Evolutionary conservation across 768 basidiomycete genomes (phyloP), one percentile per base, ranked within the genome.

Genomic region (Mycena rosella): DNA sequence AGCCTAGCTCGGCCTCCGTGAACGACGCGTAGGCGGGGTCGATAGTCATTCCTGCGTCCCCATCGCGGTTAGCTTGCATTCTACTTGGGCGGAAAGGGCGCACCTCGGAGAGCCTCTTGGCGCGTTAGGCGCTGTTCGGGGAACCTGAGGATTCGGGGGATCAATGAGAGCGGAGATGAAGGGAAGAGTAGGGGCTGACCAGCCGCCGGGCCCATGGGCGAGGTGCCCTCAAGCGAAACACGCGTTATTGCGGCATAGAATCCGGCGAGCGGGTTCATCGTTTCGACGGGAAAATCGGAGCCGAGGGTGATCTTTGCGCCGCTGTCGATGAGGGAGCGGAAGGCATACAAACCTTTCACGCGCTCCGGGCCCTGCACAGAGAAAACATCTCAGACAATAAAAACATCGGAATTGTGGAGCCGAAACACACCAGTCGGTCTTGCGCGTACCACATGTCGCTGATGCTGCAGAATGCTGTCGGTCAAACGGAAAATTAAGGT

Each of bases 391-490:
- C 53, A 40, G 47, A 51, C 8, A 69, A 45, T 24, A 14, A 29
- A 15, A 26, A n/a, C n/a, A n/a, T n/a, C n/a, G n/a, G n/a, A n/a
- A n/a, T n/a, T 24, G 44, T 29, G 29, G 27, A 22, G n/a, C 20
- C n/a, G n/a, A n/a, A 34, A 40, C 29, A 1, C 72, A 92, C 94
- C 73, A 98, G 74, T 63, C 96, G 88, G 8, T 78, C 82, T 76
- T 98, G 94, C 2, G 96, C 96, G 73, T 96, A 98, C 81, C 88
- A 87, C 96, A 98, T 98, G 65, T 96, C 94, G 57, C 91, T 95
- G 44, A 89, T 93, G 63, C 91, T 93, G 70, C 63, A 36, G 20
- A 27, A 42, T 57, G 26, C 20, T 14, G 32, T 38, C 17, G 40
- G 71, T 20, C 32, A 10, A 14, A 8, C 56, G 29, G 5, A 20